Percentiles rank a stretch among this genome's conserved stretches.
phyloP scores from a whole-genome alignment of 1,284 basidiomycete genomes.

The Cryptococcus jaspeensis region DNA sequence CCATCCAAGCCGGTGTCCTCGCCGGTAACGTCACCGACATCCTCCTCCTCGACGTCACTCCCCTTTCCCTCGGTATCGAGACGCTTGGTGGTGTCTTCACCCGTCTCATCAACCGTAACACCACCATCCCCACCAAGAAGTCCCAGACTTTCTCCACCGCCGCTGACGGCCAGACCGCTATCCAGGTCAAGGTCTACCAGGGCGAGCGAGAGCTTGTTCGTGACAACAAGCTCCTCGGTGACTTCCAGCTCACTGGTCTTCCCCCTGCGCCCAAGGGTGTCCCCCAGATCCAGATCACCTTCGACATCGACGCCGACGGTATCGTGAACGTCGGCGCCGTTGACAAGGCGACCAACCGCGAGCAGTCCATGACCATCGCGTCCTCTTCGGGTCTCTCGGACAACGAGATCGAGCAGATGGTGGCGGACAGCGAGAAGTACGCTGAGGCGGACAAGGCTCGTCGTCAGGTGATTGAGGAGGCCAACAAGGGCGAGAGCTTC shows the following conservation, averaged over 20 bases:
- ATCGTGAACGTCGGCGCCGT: slow-evolving; percentile 96
- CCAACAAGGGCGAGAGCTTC: slow-evolving; percentile 95
- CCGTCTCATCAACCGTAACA: slow-evolving; percentile 86
- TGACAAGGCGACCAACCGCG: slow-evolving; percentile 96
- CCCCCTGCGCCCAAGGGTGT: slow-evolving; percentile 96
- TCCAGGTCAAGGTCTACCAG: slow-evolving; percentile 97
- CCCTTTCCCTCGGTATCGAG: slow-evolving; percentile 71
- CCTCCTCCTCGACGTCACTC: slow-evolving; percentile 92
- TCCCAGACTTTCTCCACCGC: slow-evolving; percentile 98
- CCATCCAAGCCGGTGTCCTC: slow-evolving; percentile 92
- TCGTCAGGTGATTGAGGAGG: slow-evolving; percentile 87
- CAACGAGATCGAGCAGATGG: slow-evolving; percentile 97
- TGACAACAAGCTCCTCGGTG: slow-evolving; percentile 99
- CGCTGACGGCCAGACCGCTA: slow-evolving; percentile 91
- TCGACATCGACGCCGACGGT: slow-evolving; percentile 98
- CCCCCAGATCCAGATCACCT: slow-evolving; percentile 97
- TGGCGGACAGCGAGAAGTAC: slow-evolving; percentile 88
- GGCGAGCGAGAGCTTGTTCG: slow-evolving; percentile 91
- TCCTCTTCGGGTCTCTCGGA: slow-evolving; percentile 95
- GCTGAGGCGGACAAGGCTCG: slow-evolving; percentile 89
- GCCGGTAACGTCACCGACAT: slow-evolving; percentile 96
- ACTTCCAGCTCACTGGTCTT: slow-evolving; percentile 98
- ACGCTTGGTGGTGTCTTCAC: slow-evolving; percentile 99
- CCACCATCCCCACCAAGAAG: slow-evolving; percentile 99
- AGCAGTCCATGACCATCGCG: slow-evolving; percentile 79